These are phyloP conservation scores for Aspergillus ustus DNA, from an alignment of 2,329 filamentous ascomycete genomes.

Conservation along the genomic window DNA sequence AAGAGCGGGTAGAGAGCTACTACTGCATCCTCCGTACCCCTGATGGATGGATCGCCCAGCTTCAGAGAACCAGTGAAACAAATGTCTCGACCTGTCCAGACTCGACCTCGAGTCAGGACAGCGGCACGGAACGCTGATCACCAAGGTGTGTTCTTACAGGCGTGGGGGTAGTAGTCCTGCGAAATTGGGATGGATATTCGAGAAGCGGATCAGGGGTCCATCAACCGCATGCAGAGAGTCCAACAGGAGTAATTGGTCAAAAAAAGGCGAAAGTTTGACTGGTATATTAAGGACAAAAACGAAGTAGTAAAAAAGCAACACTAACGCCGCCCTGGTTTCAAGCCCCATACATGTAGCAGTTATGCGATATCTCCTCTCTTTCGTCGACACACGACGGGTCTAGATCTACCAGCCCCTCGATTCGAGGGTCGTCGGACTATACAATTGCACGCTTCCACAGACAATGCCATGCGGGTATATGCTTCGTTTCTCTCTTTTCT, in stretches of 20 bases:
- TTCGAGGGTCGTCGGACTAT: background rate
- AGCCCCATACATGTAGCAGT: conserved; percentile 5
- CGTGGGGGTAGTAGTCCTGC: background rate
- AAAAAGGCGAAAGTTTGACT: background rate
- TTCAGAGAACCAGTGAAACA: background rate
- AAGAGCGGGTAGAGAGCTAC: background rate
- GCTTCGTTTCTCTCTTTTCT: background rate
- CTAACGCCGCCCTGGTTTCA: conserved; percentile 13
- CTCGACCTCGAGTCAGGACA: background rate
- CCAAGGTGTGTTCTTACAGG: background rate
- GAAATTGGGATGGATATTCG: background rate
- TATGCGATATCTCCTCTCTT: conserved; percentile 1
- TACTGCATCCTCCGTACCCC: conserved; percentile 12
- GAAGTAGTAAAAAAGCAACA: conserved; percentile 9
- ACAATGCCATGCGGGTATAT: conserved; percentile 11
- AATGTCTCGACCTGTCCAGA: background rate
- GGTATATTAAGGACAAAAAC: conserved; percentile 9
- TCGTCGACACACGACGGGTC: background rate
- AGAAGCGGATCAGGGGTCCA: background rate
- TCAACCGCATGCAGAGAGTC: background rate
- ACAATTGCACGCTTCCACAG: background rate
- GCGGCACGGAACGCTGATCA: conserved; percentile 4
- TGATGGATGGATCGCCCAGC: background rate
- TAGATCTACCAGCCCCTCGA: background rate
- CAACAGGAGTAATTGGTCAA: background rate